Evolutionary conservation across 768 basidiomycete genomes (phyloP), one percentile per base, ranked within the genome.

Genomic region (Boletales sp.): DNA sequence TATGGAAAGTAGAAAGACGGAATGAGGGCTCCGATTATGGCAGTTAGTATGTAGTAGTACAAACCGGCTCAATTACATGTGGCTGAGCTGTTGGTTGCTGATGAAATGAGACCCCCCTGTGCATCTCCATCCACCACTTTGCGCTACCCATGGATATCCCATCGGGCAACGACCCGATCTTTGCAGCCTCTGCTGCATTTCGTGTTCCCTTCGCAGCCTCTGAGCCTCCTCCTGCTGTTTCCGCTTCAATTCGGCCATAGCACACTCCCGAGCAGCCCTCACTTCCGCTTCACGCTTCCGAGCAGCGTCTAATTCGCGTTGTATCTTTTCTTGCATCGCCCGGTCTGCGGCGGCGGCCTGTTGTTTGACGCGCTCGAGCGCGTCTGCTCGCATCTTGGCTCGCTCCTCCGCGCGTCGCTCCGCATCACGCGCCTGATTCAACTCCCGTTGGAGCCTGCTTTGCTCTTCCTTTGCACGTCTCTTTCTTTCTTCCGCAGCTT

Each of bases 141-240:
- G 33, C 11, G 12, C 14, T 14, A 34, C 33, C 33, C 33, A 34
- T 13, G 33, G 12, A 34, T 34, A 34, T 34, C 33, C 33, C 33
- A 9, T 34, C 3, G 33, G 33, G 33, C 33, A 34, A 34, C 33
- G 14, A 8, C 33, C 33, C 33, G 14, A 34, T 13, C 14, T 34
- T 34, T 34, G 12, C 14, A 14, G 14, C 14, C 12, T 34, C 33
- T 13, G 33, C 33, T 34, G 84, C 2, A 68, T 72, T 50, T 61
- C 55, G 10, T 50, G 36, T 32, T 54, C 67, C 41, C 65, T 47
- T 11, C 43, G 46, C 38, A 49, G 55, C 49, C 46, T 57, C 51
- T 67, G 62, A 5, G 59, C 71, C 49, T 83, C 82, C 50, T 75
- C 60, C 45, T 67, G 48, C 53, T 62, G 64, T 48, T 69, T 62